Conservation (phyloP, 202 grass and related monocot genomes). For the Zoysia matrella region DNA sequence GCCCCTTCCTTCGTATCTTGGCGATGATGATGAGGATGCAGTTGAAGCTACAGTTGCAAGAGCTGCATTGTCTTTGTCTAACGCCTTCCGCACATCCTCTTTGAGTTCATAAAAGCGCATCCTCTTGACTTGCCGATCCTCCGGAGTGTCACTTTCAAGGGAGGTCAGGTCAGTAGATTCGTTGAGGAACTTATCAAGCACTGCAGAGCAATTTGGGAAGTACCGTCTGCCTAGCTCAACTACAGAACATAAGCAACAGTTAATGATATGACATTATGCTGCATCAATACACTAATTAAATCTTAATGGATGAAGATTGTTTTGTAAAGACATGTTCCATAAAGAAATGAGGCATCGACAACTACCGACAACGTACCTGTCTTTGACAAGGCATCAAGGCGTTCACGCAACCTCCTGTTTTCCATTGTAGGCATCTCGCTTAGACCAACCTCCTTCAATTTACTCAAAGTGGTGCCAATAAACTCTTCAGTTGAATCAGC, state of each 20-base stretch:
- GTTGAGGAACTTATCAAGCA: slow-evolving; percentile 75
- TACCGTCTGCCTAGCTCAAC: slow-evolving; percentile 68
- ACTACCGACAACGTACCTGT: slow-evolving; percentile 48
- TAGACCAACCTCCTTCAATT: slow-evolving; percentile 64
- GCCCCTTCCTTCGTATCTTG: slow-evolving; percentile 30
- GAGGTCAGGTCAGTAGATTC: slow-evolving; percentile 51
- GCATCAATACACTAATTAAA: background rate
- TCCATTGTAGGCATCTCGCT: slow-evolving; percentile 65
- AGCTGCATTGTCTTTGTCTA: slow-evolving; percentile 68
- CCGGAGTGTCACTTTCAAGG: slow-evolving; percentile 54
- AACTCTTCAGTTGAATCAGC: slow-evolving; percentile 70
- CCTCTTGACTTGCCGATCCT: slow-evolving; percentile 57
- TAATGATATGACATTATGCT: background rate
- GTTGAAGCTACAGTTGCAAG: slow-evolving; percentile 37
- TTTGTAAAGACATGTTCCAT: background rate
- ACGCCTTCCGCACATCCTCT: slow-evolving; percentile 68
- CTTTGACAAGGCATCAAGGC: slow-evolving; percentile 61
- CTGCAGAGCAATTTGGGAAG: slow-evolving; percentile 65
- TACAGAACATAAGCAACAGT: slow-evolving; percentile 29
- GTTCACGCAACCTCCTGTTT: slow-evolving; percentile 59
- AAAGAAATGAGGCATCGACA: background rate
- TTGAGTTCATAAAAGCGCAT: slow-evolving; percentile 71
- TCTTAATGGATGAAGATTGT: background rate
- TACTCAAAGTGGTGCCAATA: slow-evolving; percentile 50
- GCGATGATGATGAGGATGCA: slow-evolving; percentile 42